Evolutionary conservation across 345 rosid genomes (phyloP), one percentile per base, ranked within the genome.

Genomic region (Iberis pinnata): DNA sequence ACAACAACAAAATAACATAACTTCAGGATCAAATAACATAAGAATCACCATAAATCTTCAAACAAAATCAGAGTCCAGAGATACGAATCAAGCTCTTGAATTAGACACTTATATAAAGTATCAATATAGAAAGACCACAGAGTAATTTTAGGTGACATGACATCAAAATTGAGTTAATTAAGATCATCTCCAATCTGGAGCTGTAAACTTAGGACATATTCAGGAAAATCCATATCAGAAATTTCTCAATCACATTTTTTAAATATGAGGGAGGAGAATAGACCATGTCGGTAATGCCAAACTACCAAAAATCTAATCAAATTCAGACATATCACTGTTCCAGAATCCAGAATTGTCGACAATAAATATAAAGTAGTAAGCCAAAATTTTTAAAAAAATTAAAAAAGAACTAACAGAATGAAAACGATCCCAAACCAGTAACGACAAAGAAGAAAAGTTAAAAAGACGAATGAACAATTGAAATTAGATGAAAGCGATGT

Each of bases 241-340:
- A n/a, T n/a, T n/a, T n/a, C n/a, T n/a, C n/a, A n/a, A n/a, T n/a
- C n/a, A n/a, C n/a, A n/a, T n/a, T n/a, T n/a, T n/a, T n/a, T n/a
- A n/a, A n/a, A n/a, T n/a, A n/a, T n/a, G n/a, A n/a, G n/a, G n/a
- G n/a, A n/a, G n/a, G n/a, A 16, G 6, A 53, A 44, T 11, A 48
- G 46, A 48, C 6, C 62, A 64, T 52, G 67, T 61, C 49, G 56
- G 43, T 2, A 22, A 6, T n/a, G n/a, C n/a, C n/a, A n/a, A n/a
- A n/a, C n/a, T n/a, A n/a, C n/a, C n/a, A n/a, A n/a, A n/a, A n/a
- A n/a, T n/a, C n/a, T n/a, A n/a, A 25, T 25, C 41, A 38, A 50
- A 49, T 58, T 43, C 46, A 50, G 50, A 49, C 46, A 65, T 58
- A 58, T 36, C 52, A 42, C 53, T 58, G 47, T 53, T 36, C 45